Percentiles rank a stretch among this genome's conserved stretches.
Evolutionary conservation across 345 rosid genomes (phyloP).

Genomic region (Lepidium sativum): DNA sequence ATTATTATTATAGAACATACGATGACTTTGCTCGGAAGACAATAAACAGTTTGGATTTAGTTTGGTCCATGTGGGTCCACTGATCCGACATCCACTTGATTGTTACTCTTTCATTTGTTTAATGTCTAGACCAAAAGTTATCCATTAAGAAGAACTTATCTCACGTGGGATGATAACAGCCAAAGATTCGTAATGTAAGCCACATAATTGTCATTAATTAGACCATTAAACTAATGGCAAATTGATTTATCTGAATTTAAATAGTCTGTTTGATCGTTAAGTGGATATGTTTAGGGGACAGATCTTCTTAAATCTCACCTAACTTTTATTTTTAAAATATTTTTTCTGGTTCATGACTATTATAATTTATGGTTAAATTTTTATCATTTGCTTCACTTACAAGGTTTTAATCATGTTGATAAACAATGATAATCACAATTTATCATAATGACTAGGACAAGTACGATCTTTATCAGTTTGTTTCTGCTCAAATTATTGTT

Average conservation of each 20-base stretch:
- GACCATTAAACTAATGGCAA: not conserved
- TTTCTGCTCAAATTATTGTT: not conserved
- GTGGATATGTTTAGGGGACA: not conserved
- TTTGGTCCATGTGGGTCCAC: not conserved
- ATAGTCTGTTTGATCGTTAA: not conserved
- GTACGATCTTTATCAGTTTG: not conserved
- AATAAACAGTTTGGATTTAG: not conserved
- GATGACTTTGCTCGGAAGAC: not conserved
- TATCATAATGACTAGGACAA: not conserved
- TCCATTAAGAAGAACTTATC: not conserved
- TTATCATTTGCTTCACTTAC: not conserved
- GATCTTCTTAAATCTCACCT: constrained; percentile 1
- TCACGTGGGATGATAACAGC: not conserved
- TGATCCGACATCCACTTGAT: not conserved
- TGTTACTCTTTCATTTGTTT: not conserved
- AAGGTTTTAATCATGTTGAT: not conserved
- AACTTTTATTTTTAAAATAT: not conserved
- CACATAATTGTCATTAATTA: not conserved
- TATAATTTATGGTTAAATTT: not conserved
- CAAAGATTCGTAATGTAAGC: not conserved
- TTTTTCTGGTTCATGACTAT: not conserved
- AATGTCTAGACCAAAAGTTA: constrained; percentile 1
- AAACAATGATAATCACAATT: not conserved
- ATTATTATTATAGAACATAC: not conserved
- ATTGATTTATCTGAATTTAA: not conserved